Evolutionary conservation across 129 eudicot genomes (phyloP), one percentile per base, ranked within the genome.

Genomic region (Escallonia rubra): DNA sequence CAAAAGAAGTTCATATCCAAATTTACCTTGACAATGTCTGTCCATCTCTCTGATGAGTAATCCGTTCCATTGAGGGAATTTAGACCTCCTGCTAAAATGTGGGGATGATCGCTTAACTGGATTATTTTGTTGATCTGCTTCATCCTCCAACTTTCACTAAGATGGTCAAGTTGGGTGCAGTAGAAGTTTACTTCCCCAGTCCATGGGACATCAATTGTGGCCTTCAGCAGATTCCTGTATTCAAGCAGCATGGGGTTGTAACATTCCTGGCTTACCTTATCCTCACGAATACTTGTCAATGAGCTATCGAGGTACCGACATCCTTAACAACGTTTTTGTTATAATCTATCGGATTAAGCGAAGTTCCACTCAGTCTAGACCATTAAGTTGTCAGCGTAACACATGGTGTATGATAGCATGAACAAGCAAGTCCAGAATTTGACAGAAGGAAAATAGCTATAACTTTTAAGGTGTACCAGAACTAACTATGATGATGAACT

Each of bases 141-240:
- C 90, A 88, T 81, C 69, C 98, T 83, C 98, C 98, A 88, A 5
- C 45, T 82, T 68, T 91, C 96, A 40, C 86, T 87, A 2, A 91
- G 74, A 70, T 88, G 96, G 59, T 91, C 98, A 43, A 91, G 94
- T 72, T 91, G 98, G 9, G 98, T 88, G 78, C 98, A 76, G 72
- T 83, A 88, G 60, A 91, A 66, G 72, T 83, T 81, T 9, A 91
- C 67, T 62, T 91, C 96, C 13, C 98, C 97, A 3, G 79, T 69
- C 70, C 76, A 67, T 11, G 96, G 97, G 53, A 91, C 83, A 53
- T 91, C 91, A 4, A 91, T 75, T 10, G 98, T 91, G 5, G 95
- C 95, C 84, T 88, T 91, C 8, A 91, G 88, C 75, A 91, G 95
- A n/a, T 91, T 91, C 81, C 96, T 87, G 57, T 51, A 61, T 9